Base-by-base conservation (phyloP, 805 yeast genomes). In the Isabelozyma gotoi region DNA sequence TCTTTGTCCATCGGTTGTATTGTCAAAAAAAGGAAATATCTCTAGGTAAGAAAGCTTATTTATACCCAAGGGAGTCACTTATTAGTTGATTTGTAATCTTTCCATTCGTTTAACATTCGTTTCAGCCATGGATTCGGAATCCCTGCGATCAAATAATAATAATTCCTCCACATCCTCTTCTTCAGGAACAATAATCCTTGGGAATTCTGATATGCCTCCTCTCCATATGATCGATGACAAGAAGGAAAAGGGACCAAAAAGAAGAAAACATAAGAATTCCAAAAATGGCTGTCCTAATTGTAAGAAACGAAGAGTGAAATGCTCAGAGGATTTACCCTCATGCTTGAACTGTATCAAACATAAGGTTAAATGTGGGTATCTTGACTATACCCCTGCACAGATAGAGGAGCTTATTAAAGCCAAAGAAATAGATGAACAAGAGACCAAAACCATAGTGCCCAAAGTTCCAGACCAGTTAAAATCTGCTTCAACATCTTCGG, bases 251-350 rank as follows among this genome's bases (percentile, higher is more conserved):
- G 21, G 42, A 8, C 38, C 42, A 21, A 21, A 39, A 18, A 49
- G 67, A 39, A 45, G 66, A 36, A 67, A 60, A 52, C 62, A 62
- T 50, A 49, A 60, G 61, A 57, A 72, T 62, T 47, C 62, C 57
- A 59, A 71, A 41, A 58, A 62, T 7, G 82, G 82, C 5, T 77
- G 82, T 47, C 62, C 70, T 16, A 73, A 75, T 24, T 77, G 81
- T 57, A 76, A 76, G 52, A 62, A 62, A 41, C 60, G 82, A 39
- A 60, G 78, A 38, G 80, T 77, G 47, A 77, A 77, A 54, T 77
- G 82, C 47, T 51, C 62, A 19, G 74, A 70, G 42, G 68, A 68
- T 34, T 52, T 70, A 19, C 76, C 76, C 1, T 54, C 57, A 38
- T 70, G 76, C 44, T 36, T 51, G 41, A 70, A 70, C 49, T 70